phyloP scores from a whole-genome alignment of 768 basidiomycete genomes.

The Calocybe gangraenosa region DNA sequence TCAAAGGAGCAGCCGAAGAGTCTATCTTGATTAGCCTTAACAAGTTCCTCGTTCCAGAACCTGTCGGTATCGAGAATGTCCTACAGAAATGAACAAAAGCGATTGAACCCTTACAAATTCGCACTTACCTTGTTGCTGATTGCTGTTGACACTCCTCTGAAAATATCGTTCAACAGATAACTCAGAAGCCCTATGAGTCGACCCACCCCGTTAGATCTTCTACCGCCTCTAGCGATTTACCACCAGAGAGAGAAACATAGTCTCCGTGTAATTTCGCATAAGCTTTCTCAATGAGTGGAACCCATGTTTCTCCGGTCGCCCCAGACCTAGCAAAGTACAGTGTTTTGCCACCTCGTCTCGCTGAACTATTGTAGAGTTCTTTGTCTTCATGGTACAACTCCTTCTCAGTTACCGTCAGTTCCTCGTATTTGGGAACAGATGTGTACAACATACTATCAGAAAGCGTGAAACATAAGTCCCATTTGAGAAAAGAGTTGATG shows the following conservation, averaged over 20 bases:
- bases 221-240: slow-evolving; percentile 41
- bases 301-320: slow-evolving; percentile 49
- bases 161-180: not conserved
- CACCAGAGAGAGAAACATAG: slow-evolving; percentile 31
- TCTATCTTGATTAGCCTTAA: slow-evolving; percentile 45
- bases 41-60: slow-evolving; percentile 54
- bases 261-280: slow-evolving; percentile 53
- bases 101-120: not conserved
- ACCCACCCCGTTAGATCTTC: slow-evolving; percentile 55
- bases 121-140: slow-evolving; percentile 35
- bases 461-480: not conserved
- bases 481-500: not conserved
- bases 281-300: slow-evolving; percentile 57
- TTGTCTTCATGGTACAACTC: slow-evolving; percentile 50
- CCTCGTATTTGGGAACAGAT: slow-evolving; percentile 46
- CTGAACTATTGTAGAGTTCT: slow-evolving; percentile 38
- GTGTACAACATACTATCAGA: slow-evolving; percentile 41
- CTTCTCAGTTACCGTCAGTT: slow-evolving; percentile 35
- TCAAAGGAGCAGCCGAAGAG: slow-evolving; percentile 51
- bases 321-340: slow-evolving; percentile 49
- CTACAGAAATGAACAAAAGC: slow-evolving; percentile 5
- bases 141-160: slow-evolving; percentile 40
- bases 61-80: slow-evolving; percentile 45
- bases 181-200: not conserved
- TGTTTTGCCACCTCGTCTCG: slow-evolving; percentile 43